Percentiles rank a stretch among this genome's conserved stretches.
phyloP scores from a whole-genome alignment of 805 yeast species.

The Barnettozyma sp. region DNA sequence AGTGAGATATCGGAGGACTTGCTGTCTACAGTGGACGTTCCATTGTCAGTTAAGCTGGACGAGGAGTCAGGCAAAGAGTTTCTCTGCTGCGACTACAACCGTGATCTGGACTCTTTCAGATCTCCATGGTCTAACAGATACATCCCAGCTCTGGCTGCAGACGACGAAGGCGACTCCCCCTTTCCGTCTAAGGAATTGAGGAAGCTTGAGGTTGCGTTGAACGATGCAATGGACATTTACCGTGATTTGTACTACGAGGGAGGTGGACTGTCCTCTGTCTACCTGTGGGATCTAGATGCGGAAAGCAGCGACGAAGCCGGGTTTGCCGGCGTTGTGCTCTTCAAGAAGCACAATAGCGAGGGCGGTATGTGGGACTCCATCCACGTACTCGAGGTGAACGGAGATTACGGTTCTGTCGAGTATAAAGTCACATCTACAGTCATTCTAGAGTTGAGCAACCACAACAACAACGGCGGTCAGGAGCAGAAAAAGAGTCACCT shows the following conservation, averaged over 20 bases:
- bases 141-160: slow-evolving; percentile 46
- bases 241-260: slow-evolving; percentile 85
- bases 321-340: slow-evolving; percentile 86
- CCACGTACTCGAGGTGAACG: slow-evolving; percentile 77
- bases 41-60: slow-evolving; percentile 42
- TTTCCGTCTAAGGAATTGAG: slow-evolving; percentile 64
- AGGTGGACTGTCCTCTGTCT: slow-evolving; percentile 85
- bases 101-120: slow-evolving; percentile 89
- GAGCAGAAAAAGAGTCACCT: too few species aligned
- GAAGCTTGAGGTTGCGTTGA: slow-evolving; percentile 70
- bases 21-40: slow-evolving; percentile 81
- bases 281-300: slow-evolving; percentile 73
- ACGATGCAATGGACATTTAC: slow-evolving; percentile 87
- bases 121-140: slow-evolving; percentile 87
- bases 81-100: slow-evolving; percentile 86
- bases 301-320: slow-evolving; percentile 41
- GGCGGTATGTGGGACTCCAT: slow-evolving; percentile 75
- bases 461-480: too few species aligned
- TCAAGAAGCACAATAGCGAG: slow-evolving; percentile 63
- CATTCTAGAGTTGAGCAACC: slow-evolving; percentile 54
- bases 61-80: slow-evolving; percentile 48
- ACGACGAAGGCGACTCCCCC: slow-evolving; percentile 62
- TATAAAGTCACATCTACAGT: slow-evolving; percentile 86
- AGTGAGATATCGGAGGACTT: slow-evolving; percentile 77
- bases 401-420: slow-evolving; percentile 28